Percentiles rank a stretch among this genome's conserved stretches.
Conservation (phyloP, 169 alveolate species). For the Plasmodium berghei region DNA sequence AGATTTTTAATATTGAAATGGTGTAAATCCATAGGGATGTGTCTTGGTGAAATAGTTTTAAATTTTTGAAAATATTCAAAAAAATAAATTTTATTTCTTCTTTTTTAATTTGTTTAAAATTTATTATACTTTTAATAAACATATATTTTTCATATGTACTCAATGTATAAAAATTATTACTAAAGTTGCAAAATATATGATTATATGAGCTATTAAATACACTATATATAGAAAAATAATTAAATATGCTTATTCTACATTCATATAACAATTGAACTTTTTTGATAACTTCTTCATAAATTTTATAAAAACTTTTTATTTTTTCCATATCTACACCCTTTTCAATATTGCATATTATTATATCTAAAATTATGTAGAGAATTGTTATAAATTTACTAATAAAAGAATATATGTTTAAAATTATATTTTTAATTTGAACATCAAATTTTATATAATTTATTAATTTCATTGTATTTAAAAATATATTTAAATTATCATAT, state of each 20-base stretch:
- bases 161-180: slow-evolving; percentile 41
- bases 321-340: slow-evolving; percentile 10
- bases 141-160: slow-evolving; percentile 75
- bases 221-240: slow-evolving; percentile 46
- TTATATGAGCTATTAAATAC: slow-evolving; percentile 52
- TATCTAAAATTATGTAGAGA: slow-evolving; percentile 43
- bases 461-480: slow-evolving; percentile 63
- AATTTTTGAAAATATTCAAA: slow-evolving; percentile 53
- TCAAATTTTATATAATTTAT: slow-evolving; percentile 69
- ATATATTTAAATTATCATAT: slow-evolving; percentile 19
- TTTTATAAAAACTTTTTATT: slow-evolving; percentile 35
- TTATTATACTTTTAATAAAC: slow-evolving; percentile 52
- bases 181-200: slow-evolving; percentile 61
- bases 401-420: slow-evolving; percentile 53
- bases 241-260: slow-evolving; percentile 63
- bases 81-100: slow-evolving; percentile 74
- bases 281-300: slow-evolving; percentile 39
- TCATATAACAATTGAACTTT: slow-evolving; percentile 44
- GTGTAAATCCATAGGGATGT: slow-evolving; percentile 65
- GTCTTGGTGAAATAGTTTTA: slow-evolving; percentile 39
- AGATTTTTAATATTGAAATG: slow-evolving; percentile 65
- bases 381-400: slow-evolving; percentile 54
- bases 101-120: slow-evolving; percentile 66
- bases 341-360: slow-evolving; percentile 23
- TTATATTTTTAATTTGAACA: slow-evolving; percentile 44